These are phyloP conservation scores for Ophiostoma sp. DNA, from an alignment of 2,329 filamentous ascomycete genomes.

Conservation along the genomic window DNA sequence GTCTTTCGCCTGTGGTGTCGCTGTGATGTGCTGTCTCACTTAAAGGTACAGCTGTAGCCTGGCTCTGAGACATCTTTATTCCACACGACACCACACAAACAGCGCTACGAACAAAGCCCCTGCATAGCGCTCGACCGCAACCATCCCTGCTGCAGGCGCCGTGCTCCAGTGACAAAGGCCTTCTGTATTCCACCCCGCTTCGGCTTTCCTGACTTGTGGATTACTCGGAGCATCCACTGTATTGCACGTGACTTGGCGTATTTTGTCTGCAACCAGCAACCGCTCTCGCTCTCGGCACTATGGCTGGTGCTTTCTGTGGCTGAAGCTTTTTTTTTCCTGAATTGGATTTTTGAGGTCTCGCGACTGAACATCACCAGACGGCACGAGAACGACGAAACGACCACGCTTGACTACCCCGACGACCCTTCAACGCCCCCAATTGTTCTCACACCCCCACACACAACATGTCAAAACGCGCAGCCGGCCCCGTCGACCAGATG, in stretches of 20 bases:
- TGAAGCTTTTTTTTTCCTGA: conserved; percentile 7
- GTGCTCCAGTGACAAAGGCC: background rate
- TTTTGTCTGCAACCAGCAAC: too few relatives aligned
- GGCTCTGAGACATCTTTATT: background rate
- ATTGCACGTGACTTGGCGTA: background rate
- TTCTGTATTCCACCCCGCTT: conserved; percentile 9
- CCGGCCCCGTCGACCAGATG: conserved; percentile 63
- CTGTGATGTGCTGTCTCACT: background rate
- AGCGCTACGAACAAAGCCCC: background rate
- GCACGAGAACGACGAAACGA: background rate
- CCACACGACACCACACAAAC: background rate
- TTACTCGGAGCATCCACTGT: background rate
- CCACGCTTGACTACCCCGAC: background rate
- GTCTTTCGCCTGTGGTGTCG: background rate
- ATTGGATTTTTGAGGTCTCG: conserved; percentile 8
- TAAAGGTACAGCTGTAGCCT: background rate
- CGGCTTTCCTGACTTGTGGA: background rate
- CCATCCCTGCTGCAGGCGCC: background rate
- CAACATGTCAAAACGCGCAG: conserved; percentile 55
- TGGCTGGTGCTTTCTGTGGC: conserved; percentile 14
- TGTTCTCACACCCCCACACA: background rate
- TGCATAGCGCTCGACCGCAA: conserved; percentile 5
- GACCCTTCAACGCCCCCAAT: background rate
- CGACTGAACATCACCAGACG: background rate
- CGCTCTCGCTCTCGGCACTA: too few relatives aligned